These are phyloP conservation scores for Colletotrichum tofieldiae DNA, from an alignment of 2,329 filamentous ascomycete species.

Conservation along the genomic window DNA sequence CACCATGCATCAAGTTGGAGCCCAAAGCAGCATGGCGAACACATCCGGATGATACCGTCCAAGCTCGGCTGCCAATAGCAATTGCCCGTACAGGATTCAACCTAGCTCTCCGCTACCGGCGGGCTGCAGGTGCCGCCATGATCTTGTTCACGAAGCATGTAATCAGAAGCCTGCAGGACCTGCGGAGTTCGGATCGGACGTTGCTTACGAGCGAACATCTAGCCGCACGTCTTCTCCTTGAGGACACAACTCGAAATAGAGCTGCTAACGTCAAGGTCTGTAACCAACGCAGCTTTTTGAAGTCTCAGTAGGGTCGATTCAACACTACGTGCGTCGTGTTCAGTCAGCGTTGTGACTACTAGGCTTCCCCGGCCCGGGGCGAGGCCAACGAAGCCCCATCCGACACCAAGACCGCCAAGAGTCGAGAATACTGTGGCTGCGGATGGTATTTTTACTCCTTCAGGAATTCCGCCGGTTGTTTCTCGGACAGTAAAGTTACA, in stretches of 20 bases:
- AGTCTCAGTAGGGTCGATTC: conserved; percentile 12
- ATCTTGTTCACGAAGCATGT: background rate
- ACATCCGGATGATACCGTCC: background rate
- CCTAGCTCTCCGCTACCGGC: background rate
- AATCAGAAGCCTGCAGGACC: background rate
- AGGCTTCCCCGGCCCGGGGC: background rate
- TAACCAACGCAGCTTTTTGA: conserved; percentile 1
- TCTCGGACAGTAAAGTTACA: background rate
- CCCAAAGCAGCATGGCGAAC: background rate
- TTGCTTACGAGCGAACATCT: background rate
- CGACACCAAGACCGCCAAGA: background rate
- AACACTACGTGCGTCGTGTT: conserved; percentile 1
- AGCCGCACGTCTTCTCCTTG: background rate
- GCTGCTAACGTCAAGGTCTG: background rate
- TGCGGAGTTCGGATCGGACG: background rate
- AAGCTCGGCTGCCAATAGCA: background rate
- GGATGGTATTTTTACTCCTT: background rate
- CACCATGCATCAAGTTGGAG: background rate
- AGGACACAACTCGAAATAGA: background rate
- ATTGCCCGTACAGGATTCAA: background rate
- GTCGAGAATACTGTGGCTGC: background rate
- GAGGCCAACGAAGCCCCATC: background rate
- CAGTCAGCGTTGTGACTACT: conserved; percentile 28
- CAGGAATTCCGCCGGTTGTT: background rate
- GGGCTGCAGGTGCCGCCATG: background rate